phyloP scores from a whole-genome alignment of 441 rosid species.

The Croton laevigatus region DNA sequence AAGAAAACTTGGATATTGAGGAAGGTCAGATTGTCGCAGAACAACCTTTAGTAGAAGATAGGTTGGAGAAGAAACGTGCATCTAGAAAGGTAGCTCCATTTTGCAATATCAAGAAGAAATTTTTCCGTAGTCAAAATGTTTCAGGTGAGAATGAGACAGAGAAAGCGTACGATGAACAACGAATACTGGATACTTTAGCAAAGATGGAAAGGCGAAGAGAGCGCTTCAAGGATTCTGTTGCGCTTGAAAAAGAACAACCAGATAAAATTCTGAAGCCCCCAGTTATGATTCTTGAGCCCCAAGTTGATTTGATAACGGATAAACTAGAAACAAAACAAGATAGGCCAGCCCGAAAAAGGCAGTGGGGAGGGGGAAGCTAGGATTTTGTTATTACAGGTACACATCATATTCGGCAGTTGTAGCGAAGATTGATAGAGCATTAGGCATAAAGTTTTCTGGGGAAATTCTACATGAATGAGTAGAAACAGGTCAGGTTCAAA shows the following conservation, averaged over 20 bases:
- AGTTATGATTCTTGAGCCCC: constrained; percentile 21
- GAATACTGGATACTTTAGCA: constrained; percentile 43
- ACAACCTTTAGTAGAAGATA: constrained; percentile 20
- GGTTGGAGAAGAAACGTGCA: constrained; percentile 18
- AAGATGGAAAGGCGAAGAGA: constrained; percentile 68
- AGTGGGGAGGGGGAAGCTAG: constrained; percentile 49
- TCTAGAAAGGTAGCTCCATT: constrained; percentile 14
- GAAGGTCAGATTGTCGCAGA: constrained; percentile 43
- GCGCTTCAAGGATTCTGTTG: constrained; percentile 48
- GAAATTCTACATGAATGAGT: background rate
- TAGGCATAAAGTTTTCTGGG: background rate
- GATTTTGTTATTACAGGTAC: constrained; percentile 5
- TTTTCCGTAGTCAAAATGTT: constrained; percentile 17
- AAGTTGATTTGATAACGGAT: constrained; percentile 24
- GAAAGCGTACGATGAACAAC: constrained; percentile 33
- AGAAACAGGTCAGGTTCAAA: background rate
- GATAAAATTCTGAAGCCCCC: constrained; percentile 20
- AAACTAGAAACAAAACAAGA: constrained; percentile 32
- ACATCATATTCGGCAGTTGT: background rate
- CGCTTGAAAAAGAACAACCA: constrained; percentile 19
- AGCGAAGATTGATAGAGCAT: background rate
- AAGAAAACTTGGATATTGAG: constrained; percentile 33
- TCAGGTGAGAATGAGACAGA: constrained; percentile 13
- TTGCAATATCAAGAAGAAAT: constrained; percentile 14
- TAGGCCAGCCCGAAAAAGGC: constrained; percentile 59